Percentiles rank a stretch among this genome's conserved stretches.
Conservation (phyloP, 1,284 basidiomycete species). For the Tranzscheliella williamsii region DNA sequence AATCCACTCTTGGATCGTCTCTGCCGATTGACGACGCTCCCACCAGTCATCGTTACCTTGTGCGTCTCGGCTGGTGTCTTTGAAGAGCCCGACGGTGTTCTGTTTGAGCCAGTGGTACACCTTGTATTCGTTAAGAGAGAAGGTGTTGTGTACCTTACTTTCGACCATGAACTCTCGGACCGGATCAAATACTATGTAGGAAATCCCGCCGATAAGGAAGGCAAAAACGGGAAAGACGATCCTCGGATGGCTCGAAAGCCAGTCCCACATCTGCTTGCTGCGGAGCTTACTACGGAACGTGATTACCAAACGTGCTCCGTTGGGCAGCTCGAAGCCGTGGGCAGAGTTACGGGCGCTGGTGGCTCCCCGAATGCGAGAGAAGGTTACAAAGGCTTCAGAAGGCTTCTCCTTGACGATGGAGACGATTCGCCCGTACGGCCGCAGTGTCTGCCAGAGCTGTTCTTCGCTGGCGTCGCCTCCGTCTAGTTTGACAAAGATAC, state of each 20-base stretch:
- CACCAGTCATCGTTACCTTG: conserved; percentile 70
- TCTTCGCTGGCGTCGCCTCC: conserved; percentile 45
- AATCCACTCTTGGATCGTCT: conserved; percentile 72
- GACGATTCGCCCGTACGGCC: conserved; percentile 82
- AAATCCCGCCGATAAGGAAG: conserved; percentile 83
- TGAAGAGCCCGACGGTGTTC: conserved; percentile 45
- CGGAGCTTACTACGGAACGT: conserved; percentile 76
- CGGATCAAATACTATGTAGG: conserved; percentile 87
- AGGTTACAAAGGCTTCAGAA: conserved; percentile 40
- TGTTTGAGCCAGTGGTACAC: conserved; percentile 44
- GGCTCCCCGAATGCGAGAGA: conserved; percentile 68
- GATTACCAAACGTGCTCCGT: conserved; percentile 69
- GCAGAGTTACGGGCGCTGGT: conserved; percentile 82
- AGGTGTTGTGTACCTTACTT: conserved; percentile 79
- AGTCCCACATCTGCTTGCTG: conserved; percentile 77
- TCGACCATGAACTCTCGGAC: conserved; percentile 82
- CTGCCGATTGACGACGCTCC: conserved; percentile 77
- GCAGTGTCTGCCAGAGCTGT: conserved; percentile 51
- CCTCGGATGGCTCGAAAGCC: conserved; percentile 81
- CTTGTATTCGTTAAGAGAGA: conserved; percentile 61
- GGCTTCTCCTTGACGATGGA: conserved; percentile 65
- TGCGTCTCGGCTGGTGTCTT: conserved; percentile 22
- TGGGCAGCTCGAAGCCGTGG: conserved; percentile 69
- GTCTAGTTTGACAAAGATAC: conserved; percentile 44
- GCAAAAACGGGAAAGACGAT: conserved; percentile 82